Evolutionary conservation across 1,284 basidiomycete genomes (phyloP).

Genomic region (Xanthoconium separans): DNA sequence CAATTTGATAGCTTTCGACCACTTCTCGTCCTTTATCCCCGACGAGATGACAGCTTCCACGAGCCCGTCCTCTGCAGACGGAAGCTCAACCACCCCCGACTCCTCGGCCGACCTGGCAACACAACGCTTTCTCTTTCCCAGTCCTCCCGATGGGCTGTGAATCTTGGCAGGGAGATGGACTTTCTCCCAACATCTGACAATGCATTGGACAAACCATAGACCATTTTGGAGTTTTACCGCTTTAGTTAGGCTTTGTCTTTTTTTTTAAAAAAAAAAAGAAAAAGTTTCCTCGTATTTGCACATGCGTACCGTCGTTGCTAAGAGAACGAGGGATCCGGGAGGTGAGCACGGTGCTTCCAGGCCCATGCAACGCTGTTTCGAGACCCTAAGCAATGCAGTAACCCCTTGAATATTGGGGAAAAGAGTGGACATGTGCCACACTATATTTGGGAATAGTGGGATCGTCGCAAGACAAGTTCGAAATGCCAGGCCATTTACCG

Average conservation of each 20-base stretch:
- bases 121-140: conserved; percentile 23
- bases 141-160: conserved; percentile 14
- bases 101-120: conserved; percentile 16
- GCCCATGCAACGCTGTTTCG: background rate
- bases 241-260: background rate
- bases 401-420: background rate
- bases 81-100: conserved; percentile 17
- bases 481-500: conserved; percentile 11
- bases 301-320: background rate
- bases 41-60: conserved; percentile 25
- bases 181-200: conserved; percentile 3
- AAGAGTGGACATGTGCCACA: background rate
- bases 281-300: background rate
- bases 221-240: background rate
- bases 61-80: conserved; percentile 27
- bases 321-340: background rate
- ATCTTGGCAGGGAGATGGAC: background rate
- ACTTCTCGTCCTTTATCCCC: conserved; percentile 9
- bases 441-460: conserved; percentile 7
- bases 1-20: conserved; percentile 17
- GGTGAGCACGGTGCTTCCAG: background rate
- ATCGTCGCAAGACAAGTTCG: conserved; percentile 21
- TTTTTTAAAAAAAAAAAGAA: too few species aligned
- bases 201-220: conserved; percentile 4
- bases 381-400: background rate